Evolutionary conservation across 345 rosid genomes (phyloP).

Genomic region (Salix arbutifolia): DNA sequence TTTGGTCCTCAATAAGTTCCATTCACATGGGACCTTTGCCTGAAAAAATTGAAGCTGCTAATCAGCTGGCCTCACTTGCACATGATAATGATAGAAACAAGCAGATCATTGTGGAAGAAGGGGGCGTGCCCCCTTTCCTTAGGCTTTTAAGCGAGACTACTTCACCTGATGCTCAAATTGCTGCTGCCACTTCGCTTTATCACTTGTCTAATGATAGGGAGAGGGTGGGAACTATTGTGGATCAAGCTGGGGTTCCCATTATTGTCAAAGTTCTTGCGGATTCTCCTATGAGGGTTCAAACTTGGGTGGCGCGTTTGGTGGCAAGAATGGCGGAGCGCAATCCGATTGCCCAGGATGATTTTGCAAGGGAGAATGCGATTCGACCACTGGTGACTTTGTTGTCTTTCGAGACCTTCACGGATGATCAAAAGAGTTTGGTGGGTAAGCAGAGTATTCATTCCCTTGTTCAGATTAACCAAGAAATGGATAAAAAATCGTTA

Average conservation of each 20-base stretch:
- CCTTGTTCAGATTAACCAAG: slow-evolving; percentile 66
- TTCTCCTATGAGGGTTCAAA: slow-evolving; percentile 67
- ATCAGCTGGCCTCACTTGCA: slow-evolving; percentile 60
- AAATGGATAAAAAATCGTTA: slow-evolving; percentile 34
- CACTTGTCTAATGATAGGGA: slow-evolving; percentile 55
- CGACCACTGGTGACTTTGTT: slow-evolving; percentile 72
- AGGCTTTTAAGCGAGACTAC: slow-evolving; percentile 60
- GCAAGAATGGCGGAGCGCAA: slow-evolving; percentile 77
- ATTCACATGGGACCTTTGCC: slow-evolving; percentile 46
- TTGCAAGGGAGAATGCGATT: slow-evolving; percentile 77
- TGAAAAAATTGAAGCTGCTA: slow-evolving; percentile 77
- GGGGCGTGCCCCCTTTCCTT: slow-evolving; percentile 62
- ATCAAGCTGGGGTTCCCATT: slow-evolving; percentile 54
- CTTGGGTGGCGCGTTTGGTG: slow-evolving; percentile 52
- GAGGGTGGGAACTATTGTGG: slow-evolving; percentile 53
- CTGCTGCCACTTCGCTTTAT: slow-evolving; percentile 45
- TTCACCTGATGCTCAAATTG: slow-evolving; percentile 65
- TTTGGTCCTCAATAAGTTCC: slow-evolving; percentile 72
- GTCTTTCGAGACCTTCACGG: slow-evolving; percentile 58
- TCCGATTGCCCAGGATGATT: slow-evolving; percentile 65
- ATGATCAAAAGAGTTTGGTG: slow-evolving; percentile 33
- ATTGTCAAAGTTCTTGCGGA: slow-evolving; percentile 63
- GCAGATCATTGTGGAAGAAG: slow-evolving; percentile 84
- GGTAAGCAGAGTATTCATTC: slow-evolving; percentile 75
- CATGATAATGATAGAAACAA: slow-evolving; percentile 76